Percentiles rank a stretch among this genome's conserved stretches.
These are phyloP conservation scores for Cordyceps farinosa DNA, from an alignment of 2,329 filamentous ascomycete species.

Conservation along the genomic window DNA sequence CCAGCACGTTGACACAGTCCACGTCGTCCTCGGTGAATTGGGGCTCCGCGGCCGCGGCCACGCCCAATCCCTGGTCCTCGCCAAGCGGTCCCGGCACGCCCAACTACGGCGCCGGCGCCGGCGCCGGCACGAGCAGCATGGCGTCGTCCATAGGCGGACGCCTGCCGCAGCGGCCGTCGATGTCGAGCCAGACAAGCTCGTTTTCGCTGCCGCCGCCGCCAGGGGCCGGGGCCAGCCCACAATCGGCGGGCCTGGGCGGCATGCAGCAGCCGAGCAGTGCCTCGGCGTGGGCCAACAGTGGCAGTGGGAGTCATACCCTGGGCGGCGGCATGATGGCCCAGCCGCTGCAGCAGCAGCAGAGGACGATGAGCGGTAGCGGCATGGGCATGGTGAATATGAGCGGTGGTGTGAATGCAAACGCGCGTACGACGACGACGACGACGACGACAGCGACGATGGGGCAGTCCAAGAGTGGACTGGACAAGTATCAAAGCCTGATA, in stretches of 20 bases:
- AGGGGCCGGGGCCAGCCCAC: conserved; percentile 22
- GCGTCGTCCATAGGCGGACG: conserved; percentile 42
- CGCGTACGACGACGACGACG: conserved; percentile 20
- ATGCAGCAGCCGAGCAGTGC: not conserved
- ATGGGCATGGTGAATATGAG: conserved; percentile 26
- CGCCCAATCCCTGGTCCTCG: conserved; percentile 48
- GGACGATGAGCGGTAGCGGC: conserved; percentile 15
- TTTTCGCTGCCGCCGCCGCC: conserved; percentile 59
- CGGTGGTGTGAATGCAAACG: conserved; percentile 23
- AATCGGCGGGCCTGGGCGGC: conserved; percentile 24
- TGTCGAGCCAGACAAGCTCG: conserved; percentile 37
- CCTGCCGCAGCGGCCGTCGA: conserved; percentile 28
- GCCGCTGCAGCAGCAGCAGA: conserved; percentile 23
- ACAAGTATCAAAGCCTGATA: conserved; percentile 66
- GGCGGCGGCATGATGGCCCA: conserved; percentile 21
- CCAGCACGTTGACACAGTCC: conserved; percentile 22
- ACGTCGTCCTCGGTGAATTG: conserved; percentile 48
- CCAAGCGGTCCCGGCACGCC: conserved; percentile 33
- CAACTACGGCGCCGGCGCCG: conserved; percentile 28
- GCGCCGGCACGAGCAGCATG: conserved; percentile 36
- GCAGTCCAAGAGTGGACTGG: conserved; percentile 52
- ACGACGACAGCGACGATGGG: not conserved
- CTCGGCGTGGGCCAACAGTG: conserved; percentile 22
- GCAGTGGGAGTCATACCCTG: conserved; percentile 14
- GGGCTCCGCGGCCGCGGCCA: conserved; percentile 35